Conservation (phyloP, 345 rosid species). For the Nephelium lappaceum region DNA sequence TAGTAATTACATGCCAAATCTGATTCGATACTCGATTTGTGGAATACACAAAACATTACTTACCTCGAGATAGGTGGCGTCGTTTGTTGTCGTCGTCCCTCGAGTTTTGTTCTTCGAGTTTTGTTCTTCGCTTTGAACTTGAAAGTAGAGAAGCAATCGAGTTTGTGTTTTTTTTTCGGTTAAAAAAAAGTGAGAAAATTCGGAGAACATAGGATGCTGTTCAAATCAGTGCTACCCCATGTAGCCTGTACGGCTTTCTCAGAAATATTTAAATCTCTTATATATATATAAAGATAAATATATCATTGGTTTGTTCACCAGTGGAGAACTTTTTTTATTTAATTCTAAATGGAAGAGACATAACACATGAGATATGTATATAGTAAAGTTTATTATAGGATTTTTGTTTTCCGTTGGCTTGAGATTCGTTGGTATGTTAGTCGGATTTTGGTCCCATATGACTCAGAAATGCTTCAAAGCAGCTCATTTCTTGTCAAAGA, state of each 20-base stretch:
- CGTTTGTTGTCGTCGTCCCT: slow-evolving; percentile 13
- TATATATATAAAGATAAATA: background rate
- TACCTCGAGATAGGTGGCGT: slow-evolving; percentile 32
- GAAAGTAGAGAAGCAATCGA: background rate
- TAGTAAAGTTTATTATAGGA: background rate
- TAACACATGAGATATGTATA: too few relatives aligned
- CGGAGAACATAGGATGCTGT: slow-evolving; percentile 58
- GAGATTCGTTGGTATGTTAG: background rate
- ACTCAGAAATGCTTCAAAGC: background rate
- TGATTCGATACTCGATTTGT: slow-evolving; percentile 19
- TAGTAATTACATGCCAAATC: background rate
- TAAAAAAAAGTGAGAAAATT: slow-evolving; percentile 14
- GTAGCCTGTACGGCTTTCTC: slow-evolving; percentile 49
- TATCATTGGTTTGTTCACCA: background rate
- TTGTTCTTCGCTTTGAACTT: slow-evolving; percentile 22
- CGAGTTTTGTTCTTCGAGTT: slow-evolving; percentile 4
- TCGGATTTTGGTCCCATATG: background rate
- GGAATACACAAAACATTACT: slow-evolving; percentile 11
- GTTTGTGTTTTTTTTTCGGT: slow-evolving; percentile 7
- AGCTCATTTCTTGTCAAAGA: background rate
- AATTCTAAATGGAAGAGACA: background rate
- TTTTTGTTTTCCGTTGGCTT: background rate
- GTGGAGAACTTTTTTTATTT: background rate
- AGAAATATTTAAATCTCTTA: slow-evolving; percentile 15
- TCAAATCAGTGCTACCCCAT: slow-evolving; percentile 49